Evolutionary conservation across 2,329 filamentous ascomycete genomes (phyloP), one percentile per base, ranked within the genome.

Genomic region (Epichloe glyceriae): DNA sequence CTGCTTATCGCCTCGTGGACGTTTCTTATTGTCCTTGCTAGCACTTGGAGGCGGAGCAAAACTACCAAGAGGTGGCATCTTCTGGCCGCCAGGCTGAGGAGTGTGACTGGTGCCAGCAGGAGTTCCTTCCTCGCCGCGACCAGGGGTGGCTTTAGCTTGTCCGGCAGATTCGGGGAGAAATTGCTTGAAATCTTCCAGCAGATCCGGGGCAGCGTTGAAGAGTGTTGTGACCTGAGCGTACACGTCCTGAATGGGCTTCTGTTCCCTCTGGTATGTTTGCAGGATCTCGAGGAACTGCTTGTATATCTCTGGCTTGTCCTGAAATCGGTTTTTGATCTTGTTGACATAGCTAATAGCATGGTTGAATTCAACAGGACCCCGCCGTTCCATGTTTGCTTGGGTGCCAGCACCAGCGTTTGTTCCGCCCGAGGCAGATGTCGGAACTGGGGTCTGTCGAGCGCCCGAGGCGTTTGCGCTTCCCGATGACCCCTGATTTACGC

Each of bases 251-350:
- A 98, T 98, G 0, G 93, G 94, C 64, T 97, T 97, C 49, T 93
- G 95, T 66, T 98, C 93, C 52, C 93, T 82, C 67, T 98, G 93
- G 61, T 98, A 98, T 2, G 93, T 98, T 68, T 98, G 93, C 44
- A 98, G 73, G 46, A 98, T 98, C 66, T 98, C 93, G 33, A 98
- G 77, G 63, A 98, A 98, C 64, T 98, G 91, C 67, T 98, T 98
- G 73, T 98, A 98, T 55, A 98, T 97, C 65, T 98, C 93, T 6
- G 93, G 93, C 57, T 95, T 90, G 61, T 90, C 85, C 60, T 95
- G 85, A 69, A 97, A 98, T 43, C 93, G 91, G 64, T 97, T 98
- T 88, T 98, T 98, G 62, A 98, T 98, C 71, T 98, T 98, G 65
- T 98, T 98, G 50, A 98, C 93, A 62, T 98, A 98, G 66, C 90